Conservation (phyloP, 495 filamentous ascomycete species). For the Ramalina intermedia region DNA sequence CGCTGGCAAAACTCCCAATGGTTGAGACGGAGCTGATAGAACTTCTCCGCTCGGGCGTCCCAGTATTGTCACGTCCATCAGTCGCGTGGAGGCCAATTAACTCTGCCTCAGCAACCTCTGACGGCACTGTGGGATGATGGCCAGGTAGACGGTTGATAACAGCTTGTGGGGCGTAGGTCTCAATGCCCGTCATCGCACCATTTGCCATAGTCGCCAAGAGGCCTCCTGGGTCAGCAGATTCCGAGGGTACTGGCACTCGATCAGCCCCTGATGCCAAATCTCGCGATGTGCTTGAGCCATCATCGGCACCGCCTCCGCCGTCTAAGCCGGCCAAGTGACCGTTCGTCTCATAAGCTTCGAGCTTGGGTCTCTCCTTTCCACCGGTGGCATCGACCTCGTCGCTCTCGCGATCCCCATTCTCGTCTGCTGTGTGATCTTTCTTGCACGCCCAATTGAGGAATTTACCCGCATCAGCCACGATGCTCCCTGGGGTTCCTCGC, state of each 20-base stretch:
- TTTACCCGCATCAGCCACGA: conserved; percentile 67
- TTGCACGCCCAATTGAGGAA: conserved; percentile 74
- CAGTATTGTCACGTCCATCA: conserved; percentile 15
- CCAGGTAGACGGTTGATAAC: conserved; percentile 35
- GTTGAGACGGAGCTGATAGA: conserved; percentile 22
- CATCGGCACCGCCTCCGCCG: conserved; percentile 10
- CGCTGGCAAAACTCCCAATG: conserved; percentile 22
- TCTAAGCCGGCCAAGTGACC: conserved; percentile 22
- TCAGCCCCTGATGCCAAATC: conserved; percentile 10
- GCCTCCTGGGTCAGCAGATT: conserved; percentile 11
- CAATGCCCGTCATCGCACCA: conserved; percentile 26
- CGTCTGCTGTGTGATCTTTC: conserved; percentile 27
- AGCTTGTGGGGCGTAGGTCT: conserved; percentile 31
- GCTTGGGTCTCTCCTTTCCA: conserved; percentile 1
- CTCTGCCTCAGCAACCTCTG: conserved; percentile 6
- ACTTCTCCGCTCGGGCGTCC: conserved; percentile 9
- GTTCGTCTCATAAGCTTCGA: conserved; percentile 21
- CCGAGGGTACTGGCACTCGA: conserved; percentile 15
- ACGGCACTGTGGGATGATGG: conserved; percentile 11
- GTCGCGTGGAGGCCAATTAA: conserved; percentile 1
- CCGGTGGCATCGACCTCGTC: neutral
- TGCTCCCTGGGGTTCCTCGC: conserved; percentile 72
- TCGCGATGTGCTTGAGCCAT: conserved; percentile 3
- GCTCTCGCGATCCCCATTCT: conserved; percentile 12
- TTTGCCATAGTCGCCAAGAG: conserved; percentile 32